Percentiles rank a stretch among this genome's conserved stretches.
Conservation (phyloP, 352 stramenopile species). For the Globisporangium parvum region DNA sequence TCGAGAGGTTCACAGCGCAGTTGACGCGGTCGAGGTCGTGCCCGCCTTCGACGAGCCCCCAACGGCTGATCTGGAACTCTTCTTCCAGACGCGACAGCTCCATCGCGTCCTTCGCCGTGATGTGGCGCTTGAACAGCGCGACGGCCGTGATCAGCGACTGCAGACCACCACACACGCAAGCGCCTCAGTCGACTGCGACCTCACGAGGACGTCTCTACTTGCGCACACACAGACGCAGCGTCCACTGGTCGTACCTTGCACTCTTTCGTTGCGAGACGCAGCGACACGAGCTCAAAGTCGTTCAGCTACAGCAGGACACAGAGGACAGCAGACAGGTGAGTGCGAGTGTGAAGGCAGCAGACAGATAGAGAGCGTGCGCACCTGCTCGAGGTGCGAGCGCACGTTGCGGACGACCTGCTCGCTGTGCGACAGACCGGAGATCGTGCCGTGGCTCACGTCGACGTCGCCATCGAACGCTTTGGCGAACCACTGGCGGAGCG, state of each 20-base stretch:
- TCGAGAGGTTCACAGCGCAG: constrained; percentile 75
- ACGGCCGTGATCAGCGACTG: constrained; percentile 80
- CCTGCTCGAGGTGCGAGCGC: constrained; percentile 48
- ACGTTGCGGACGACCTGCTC: constrained; percentile 57
- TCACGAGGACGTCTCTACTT: too few species aligned
- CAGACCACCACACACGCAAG: constrained; percentile 3
- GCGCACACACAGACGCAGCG: too few species aligned
- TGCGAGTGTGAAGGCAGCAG: neutral
- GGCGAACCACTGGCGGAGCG: constrained; percentile 80
- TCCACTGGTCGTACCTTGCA: constrained; percentile 51
- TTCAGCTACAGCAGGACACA: constrained; percentile 29
- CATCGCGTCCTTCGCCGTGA: constrained; percentile 82
- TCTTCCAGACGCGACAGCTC: constrained; percentile 80
- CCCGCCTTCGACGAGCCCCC: constrained; percentile 84
- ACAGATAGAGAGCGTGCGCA: constrained; percentile 10
- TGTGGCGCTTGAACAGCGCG: constrained; percentile 79
- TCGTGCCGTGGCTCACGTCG: constrained; percentile 79
- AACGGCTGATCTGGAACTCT: constrained; percentile 86
- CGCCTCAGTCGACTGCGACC: neutral
- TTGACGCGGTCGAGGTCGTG: constrained; percentile 88
- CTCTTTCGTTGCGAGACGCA: constrained; percentile 75
- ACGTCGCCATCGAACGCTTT: constrained; percentile 68
- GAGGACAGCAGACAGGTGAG: neutral
- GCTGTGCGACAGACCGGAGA: constrained; percentile 57
- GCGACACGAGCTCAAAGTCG: constrained; percentile 70